A percentile compares a stretch with the other conserved stretches of the same genome.
These are phyloP conservation scores for Trichomonas vaginalis DNA, from an alignment of 208 protist species.

Conservation along the genomic window DNA sequence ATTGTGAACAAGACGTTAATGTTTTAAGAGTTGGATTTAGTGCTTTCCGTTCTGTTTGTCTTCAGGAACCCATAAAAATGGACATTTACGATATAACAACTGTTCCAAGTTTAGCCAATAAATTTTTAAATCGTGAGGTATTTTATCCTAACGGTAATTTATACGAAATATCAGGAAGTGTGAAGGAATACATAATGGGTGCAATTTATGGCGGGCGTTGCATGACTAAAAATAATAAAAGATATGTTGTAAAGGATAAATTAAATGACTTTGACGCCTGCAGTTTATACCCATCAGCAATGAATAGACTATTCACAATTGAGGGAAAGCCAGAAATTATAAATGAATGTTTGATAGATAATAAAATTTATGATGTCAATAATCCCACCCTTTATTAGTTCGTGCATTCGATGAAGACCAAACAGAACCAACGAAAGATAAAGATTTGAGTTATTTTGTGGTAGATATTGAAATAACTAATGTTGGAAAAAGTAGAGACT, in stretches of 20 bases:
- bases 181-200: background rate
- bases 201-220: background rate
- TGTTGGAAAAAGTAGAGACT: too few species aligned
- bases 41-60: background rate
- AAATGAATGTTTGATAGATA: too few species aligned
- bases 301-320: background rate
- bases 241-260: background rate
- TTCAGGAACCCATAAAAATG: background rate
- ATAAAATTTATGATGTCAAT: too few species aligned
- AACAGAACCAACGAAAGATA: too few species aligned
- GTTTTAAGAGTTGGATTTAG: background rate
- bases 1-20: background rate
- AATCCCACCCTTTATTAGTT: too few species aligned
- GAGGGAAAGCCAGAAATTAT: background rate
- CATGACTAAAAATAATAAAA: background rate
- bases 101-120: background rate
- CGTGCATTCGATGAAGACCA: too few species aligned
- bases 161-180: background rate
- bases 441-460: too few species aligned
- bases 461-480: too few species aligned
- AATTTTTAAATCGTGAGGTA: background rate
- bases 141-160: background rate
- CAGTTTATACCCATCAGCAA: background rate
- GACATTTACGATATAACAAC: background rate
- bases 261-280: background rate